Percentiles rank a stretch among this genome's conserved stretches.
These are phyloP conservation scores for Saturnispora gosingensis DNA, from an alignment of 805 yeast species.

Conservation along the genomic window DNA sequence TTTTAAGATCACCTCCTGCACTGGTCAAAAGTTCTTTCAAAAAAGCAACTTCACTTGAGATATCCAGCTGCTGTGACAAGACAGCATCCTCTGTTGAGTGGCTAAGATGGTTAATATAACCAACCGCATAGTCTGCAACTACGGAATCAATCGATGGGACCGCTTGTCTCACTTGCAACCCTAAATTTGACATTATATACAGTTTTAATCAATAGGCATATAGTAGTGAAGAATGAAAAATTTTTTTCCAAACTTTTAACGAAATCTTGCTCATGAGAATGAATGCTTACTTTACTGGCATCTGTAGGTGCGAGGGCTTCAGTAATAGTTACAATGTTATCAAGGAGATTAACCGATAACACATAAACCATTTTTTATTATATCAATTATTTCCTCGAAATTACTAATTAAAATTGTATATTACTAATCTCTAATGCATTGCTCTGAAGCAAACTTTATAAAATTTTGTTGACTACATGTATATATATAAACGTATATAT, in stretches of 20 bases:
- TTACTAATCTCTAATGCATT: not conserved
- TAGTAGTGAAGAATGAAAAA: not conserved
- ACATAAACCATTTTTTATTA: too few species aligned
- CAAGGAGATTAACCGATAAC: too few species aligned
- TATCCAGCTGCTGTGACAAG: slow-evolving; percentile 61
- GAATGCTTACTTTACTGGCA: too few species aligned
- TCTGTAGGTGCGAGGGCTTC: too few species aligned
- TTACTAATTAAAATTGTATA: not conserved
- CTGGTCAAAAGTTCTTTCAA: slow-evolving; percentile 54
- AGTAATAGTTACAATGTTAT: too few species aligned
- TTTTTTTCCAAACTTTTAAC: not conserved
- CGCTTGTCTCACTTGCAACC: slow-evolving; percentile 67
- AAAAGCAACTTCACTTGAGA: slow-evolving; percentile 59
- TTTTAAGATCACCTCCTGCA: slow-evolving; percentile 70
- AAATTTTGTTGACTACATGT: not conserved
- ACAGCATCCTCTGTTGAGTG: slow-evolving; percentile 72
- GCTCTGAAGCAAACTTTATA: not conserved
- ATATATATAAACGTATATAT: not conserved
- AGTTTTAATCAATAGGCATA: not conserved
- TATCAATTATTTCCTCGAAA: too few species aligned
- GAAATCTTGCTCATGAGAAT: not conserved
- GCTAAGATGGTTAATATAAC: slow-evolving; percentile 80
- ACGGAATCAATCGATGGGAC: slow-evolving; percentile 80
- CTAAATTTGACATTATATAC: slow-evolving; percentile 26
- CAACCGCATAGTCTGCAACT: slow-evolving; percentile 83